Conservation (phyloP, 2,329 filamentous ascomycete species). For the Purpureocillium lavendulum region DNA sequence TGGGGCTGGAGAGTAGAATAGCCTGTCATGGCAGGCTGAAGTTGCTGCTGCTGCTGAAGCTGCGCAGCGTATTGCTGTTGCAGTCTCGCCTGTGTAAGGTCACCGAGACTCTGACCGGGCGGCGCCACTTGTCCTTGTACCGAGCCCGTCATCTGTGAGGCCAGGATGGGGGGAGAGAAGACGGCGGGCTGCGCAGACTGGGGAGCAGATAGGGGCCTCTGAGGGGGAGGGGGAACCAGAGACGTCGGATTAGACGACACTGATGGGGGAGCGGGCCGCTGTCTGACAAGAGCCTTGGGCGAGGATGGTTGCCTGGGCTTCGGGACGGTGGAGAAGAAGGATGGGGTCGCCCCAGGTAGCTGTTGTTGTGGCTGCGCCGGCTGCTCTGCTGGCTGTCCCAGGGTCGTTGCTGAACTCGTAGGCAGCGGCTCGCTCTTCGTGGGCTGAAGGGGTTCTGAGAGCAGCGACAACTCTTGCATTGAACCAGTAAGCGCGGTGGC, state of each 20-base stretch:
- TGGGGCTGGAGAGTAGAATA: constrained; percentile 25
- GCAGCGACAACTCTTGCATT: constrained; percentile 48
- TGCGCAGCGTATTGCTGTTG: constrained; percentile 51
- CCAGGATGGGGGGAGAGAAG: constrained; percentile 67
- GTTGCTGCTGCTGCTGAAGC: constrained; percentile 34
- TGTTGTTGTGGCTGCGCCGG: constrained; percentile 28
- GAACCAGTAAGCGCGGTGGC: constrained; percentile 38
- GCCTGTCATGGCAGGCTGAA: constrained; percentile 30
- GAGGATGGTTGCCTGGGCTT: constrained; percentile 32
- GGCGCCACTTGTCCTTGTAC: constrained; percentile 56
- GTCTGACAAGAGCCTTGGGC: constrained; percentile 34
- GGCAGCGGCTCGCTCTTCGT: constrained; percentile 29
- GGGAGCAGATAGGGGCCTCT: constrained; percentile 78
- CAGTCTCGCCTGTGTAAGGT: constrained; percentile 58
- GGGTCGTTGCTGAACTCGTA: constrained; percentile 9
- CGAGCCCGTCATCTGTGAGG: constrained; percentile 75
- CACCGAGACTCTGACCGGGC: constrained; percentile 67
- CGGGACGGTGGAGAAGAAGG: constrained; percentile 41
- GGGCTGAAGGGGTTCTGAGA: constrained; percentile 44
- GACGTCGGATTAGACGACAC: constrained; percentile 49
- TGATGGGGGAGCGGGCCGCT: constrained; percentile 65
- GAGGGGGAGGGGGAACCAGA: constrained; percentile 68
- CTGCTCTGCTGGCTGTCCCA: constrained; percentile 9
- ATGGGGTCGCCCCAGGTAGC: constrained; percentile 46
- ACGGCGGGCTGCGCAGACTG: constrained; percentile 67